These are phyloP conservation scores for Beauveria varroae DNA, from an alignment of 2,329 filamentous ascomycete species.

Conservation along the genomic window DNA sequence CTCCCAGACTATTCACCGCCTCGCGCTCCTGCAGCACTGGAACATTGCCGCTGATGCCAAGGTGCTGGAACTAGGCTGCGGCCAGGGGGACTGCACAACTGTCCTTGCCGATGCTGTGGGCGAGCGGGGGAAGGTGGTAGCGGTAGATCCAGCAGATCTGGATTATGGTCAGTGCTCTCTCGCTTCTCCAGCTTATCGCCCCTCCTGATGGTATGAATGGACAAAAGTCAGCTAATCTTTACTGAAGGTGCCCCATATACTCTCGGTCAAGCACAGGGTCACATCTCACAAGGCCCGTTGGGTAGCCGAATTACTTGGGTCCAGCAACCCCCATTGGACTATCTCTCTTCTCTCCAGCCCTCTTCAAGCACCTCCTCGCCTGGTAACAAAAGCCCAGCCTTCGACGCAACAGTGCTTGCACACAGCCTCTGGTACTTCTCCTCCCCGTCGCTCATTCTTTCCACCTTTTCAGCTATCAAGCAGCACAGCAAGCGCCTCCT, in stretches of 20 bases:
- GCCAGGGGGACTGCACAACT: constrained; percentile 46
- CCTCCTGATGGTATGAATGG: not conserved
- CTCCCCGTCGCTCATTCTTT: constrained; percentile 11
- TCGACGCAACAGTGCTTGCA: constrained; percentile 12
- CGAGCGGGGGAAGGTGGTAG: constrained; percentile 32
- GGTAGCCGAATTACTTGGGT: constrained; percentile 8
- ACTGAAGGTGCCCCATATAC: constrained; percentile 13
- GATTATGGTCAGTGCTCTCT: constrained; percentile 30
- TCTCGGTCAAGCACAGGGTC: constrained; percentile 12
- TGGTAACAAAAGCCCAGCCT: not conserved
- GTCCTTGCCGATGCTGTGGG: constrained; percentile 39
- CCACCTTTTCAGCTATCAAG: constrained; percentile 13
- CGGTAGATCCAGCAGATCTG: constrained; percentile 39
- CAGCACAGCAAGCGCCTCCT: constrained; percentile 14
- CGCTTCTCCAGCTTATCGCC: not conserved
- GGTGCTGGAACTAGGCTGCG: constrained; percentile 47
- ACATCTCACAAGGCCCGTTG: constrained; percentile 13
- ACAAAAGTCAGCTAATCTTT: not conserved
- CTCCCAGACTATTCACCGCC: constrained; percentile 22
- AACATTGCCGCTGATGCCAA: constrained; percentile 26
- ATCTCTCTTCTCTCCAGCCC: not conserved
- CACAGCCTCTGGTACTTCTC: constrained; percentile 14
- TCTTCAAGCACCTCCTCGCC: not conserved
- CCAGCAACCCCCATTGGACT: not conserved
- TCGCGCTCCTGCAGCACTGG: constrained; percentile 24